Evolutionary conservation across 202 grass and related monocot genomes (phyloP).

Genomic region (Cymbopogon flexuosus): DNA sequence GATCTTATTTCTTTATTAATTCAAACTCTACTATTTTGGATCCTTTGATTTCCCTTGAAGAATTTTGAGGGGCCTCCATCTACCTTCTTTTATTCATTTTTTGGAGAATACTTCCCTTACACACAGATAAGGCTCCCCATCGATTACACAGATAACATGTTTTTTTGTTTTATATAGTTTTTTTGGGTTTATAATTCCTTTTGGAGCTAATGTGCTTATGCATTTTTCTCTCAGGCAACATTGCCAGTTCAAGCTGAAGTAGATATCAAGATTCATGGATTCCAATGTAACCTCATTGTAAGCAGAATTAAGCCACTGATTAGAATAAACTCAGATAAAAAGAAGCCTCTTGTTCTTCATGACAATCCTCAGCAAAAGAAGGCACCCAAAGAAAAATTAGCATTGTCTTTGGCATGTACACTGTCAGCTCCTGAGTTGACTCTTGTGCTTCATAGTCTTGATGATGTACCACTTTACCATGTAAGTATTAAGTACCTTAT

Average conservation of each 20-base stretch:
- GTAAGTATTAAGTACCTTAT: conserved; percentile 70
- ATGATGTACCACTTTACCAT: conserved; percentile 64
- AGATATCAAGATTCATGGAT: conserved; percentile 73
- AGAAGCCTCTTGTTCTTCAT: conserved; percentile 56
- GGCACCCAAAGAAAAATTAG: conserved; percentile 52
- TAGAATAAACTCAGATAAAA: conserved; percentile 55
- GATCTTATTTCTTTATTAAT: conserved; percentile 3
- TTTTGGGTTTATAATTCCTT: conserved; percentile 7
- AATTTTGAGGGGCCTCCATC: conserved; percentile 13
- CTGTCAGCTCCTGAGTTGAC: conserved; percentile 66
- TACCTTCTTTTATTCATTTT: conserved; percentile 13
- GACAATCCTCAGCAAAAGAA: conserved; percentile 52
- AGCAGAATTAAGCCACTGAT: conserved; percentile 83
- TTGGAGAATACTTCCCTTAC: conserved; percentile 12
- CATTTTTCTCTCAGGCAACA: conserved; percentile 47
- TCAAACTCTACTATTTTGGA: conserved; percentile 1
- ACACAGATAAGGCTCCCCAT: not conserved
- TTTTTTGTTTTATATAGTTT: not conserved
- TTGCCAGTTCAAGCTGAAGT: conserved; percentile 66
- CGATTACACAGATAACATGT: not conserved
- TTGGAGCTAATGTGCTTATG: conserved; percentile 11
- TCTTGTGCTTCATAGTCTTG: conserved; percentile 64
- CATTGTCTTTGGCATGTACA: conserved; percentile 61
- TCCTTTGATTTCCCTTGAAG: conserved; percentile 11
- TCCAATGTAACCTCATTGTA: conserved; percentile 70